Conservation (phyloP, 1,284 basidiomycete species). For the Heterobasidion occidentale region DNA sequence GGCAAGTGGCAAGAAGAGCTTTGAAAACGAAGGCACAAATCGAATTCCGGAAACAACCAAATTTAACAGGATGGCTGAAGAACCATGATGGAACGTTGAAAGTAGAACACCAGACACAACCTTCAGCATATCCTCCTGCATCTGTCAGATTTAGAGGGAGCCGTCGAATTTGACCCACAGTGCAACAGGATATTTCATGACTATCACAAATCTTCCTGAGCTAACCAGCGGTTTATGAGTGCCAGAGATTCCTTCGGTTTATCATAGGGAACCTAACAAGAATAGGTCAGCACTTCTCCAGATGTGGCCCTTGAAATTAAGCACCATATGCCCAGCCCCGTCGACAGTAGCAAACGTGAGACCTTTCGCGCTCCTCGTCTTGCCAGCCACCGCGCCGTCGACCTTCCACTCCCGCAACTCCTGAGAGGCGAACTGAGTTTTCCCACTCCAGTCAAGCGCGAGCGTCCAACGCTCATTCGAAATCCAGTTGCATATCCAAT, state of each 20-base stretch:
- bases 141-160: too few species aligned
- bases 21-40: too few species aligned
- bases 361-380: slow-evolving; percentile 44
- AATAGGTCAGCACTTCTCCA: not conserved
- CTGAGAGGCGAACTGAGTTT: slow-evolving; percentile 36
- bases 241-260: slow-evolving; percentile 46
- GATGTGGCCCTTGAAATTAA: slow-evolving; percentile 9
- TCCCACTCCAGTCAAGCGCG: slow-evolving; percentile 51
- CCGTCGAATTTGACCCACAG: too few species aligned
- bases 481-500: slow-evolving; percentile 73
- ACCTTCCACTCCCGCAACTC: slow-evolving; percentile 45
- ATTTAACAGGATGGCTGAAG: too few species aligned
- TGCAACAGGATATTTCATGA: too few species aligned
- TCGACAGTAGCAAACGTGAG: slow-evolving; percentile 56
- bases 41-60: too few species aligned
- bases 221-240: slow-evolving; percentile 45
- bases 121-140: too few species aligned
- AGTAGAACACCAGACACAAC: too few species aligned
- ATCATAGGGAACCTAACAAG: slow-evolving; percentile 45
- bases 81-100: too few species aligned
- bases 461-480: slow-evolving; percentile 59
- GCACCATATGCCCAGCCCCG: slow-evolving; percentile 60
- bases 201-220: slow-evolving; percentile 21
- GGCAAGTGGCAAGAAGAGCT: too few species aligned
- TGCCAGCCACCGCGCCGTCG: slow-evolving; percentile 42